phyloP scores from a whole-genome alignment of 129 eudicot species.

The Pulicaria dysenterica region DNA sequence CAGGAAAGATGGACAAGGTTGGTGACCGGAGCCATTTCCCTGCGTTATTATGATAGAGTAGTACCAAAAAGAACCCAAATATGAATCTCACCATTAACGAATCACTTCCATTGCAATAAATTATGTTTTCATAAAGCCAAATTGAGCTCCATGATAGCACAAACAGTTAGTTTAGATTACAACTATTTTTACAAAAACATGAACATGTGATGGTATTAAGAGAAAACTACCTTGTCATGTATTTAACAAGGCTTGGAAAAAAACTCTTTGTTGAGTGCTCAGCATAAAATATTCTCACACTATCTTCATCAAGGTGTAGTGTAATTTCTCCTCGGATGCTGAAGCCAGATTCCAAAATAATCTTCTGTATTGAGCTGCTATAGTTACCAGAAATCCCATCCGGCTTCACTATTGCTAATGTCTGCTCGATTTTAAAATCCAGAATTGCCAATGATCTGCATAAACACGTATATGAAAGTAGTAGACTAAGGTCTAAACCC shows the following conservation, averaged over 20 bases:
- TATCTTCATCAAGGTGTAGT: slow-evolving; percentile 51
- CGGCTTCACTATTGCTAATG: slow-evolving; percentile 87
- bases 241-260: slow-evolving; percentile 66
- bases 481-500: slow-evolving; percentile 10
- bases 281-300: slow-evolving; percentile 55
- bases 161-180: neutral
- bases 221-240: slow-evolving; percentile 71
- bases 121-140: neutral
- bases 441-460: slow-evolving; percentile 48
- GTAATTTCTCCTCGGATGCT: slow-evolving; percentile 44
- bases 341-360: slow-evolving; percentile 68
- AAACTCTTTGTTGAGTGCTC: slow-evolving; percentile 78
- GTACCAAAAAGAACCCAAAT: neutral
- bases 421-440: slow-evolving; percentile 47
- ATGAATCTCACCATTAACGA: neutral
- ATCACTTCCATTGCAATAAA: neutral
- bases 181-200: too few species aligned
- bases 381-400: slow-evolving; percentile 77
- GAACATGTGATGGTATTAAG: neutral
- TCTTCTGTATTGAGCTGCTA: slow-evolving; percentile 41
- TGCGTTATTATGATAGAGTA: slow-evolving; percentile 5
- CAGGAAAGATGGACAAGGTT: neutral
- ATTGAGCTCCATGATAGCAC: neutral
- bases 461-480: slow-evolving; percentile 7
- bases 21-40: neutral